Base-by-base conservation (phyloP, 192 early-diverging fungal species). In the Entomortierella chlamydospora region DNA sequence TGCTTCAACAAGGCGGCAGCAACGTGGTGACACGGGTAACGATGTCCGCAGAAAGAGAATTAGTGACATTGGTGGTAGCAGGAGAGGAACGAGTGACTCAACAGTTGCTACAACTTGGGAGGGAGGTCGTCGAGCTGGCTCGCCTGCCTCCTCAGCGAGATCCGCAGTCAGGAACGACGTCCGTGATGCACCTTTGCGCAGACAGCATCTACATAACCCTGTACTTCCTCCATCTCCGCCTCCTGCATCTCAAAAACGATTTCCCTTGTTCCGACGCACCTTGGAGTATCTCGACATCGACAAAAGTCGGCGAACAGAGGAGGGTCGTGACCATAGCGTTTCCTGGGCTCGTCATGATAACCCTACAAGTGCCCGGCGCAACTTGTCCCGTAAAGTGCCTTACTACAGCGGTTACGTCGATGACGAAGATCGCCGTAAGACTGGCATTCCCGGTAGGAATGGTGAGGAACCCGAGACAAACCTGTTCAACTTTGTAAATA, bases 391-490 rank as follows among this genome's bases (percentile, higher is more conserved):
- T 17, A 61, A 37, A 5, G 22, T 58, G 31, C 45, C 66, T 3
- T 37, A 31, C 34, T 49, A 43, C 29, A 30, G 54, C 43, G 52
- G 53, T 18, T 23, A 51, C 13, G n/a, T 20, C 49, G 52, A n/a
- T 22, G 57, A 25, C 30, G 26, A 33, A 26, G 26, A 43, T 13
- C 52, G 23, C 4, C 52, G 47, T 10, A 78, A 65, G 55, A 70
- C 74, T 2, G 74, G 74, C 1, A 31, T 58, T 26, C 74, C 74
- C 18, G 74, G 67, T 1, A 41, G 43, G 43, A 59, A 64, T 28
- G 74, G 74, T 0, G 74, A 70, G 29, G 74, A 78, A 33, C 74
- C 74, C 6, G 74, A 78, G 56, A 78, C 74, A 23, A 41, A 78
- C 37, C 18, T 62, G 15, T 78, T 78, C 34, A 62, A 78, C 28